Percentiles rank a stretch among this genome's conserved stretches.
Conservation (phyloP, 129 eudicot species). For the Artemisia annua region DNA sequence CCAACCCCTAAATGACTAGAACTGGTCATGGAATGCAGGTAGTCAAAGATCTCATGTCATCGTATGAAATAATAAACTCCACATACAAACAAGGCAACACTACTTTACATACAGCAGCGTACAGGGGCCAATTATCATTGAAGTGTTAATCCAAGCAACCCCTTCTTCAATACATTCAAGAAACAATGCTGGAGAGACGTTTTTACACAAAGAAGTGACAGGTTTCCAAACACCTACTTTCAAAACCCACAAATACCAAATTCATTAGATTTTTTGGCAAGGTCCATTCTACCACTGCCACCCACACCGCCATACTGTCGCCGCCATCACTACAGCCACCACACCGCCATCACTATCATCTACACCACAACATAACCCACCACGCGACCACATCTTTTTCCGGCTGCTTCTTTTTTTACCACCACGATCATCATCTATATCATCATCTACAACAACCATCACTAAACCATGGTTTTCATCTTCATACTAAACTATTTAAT, state of each 20-base stretch:
- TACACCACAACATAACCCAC: too few species aligned
- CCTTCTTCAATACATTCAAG: constrained; percentile 50
- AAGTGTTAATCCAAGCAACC: constrained; percentile 60
- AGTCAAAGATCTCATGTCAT: constrained; percentile 57
- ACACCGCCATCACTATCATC: too few species aligned
- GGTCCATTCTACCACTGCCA: too few species aligned
- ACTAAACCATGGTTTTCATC: too few species aligned
- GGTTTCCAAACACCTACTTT: constrained; percentile 80
- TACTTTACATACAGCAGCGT: constrained; percentile 83
- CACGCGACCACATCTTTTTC: too few species aligned
- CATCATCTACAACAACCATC: too few species aligned
- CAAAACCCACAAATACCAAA: constrained; percentile 7
- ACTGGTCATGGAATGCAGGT: constrained; percentile 46
- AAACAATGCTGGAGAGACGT: constrained; percentile 78
- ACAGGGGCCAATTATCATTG: constrained; percentile 72
- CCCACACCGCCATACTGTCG: too few species aligned
- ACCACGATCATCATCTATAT: too few species aligned
- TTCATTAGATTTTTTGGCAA: too few species aligned
- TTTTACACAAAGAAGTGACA: constrained; percentile 64
- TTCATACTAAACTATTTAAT: too few species aligned
- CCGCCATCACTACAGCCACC: too few species aligned
- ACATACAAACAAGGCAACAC: constrained; percentile 81
- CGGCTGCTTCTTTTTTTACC: too few species aligned
- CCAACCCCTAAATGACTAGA: neutral
- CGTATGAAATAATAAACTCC: constrained; percentile 51